Percentiles rank a stretch among this genome's conserved stretches.
Conservation (phyloP, 2,329 filamentous ascomycete genomes). For the Ceratocystis huliohia region DNA sequence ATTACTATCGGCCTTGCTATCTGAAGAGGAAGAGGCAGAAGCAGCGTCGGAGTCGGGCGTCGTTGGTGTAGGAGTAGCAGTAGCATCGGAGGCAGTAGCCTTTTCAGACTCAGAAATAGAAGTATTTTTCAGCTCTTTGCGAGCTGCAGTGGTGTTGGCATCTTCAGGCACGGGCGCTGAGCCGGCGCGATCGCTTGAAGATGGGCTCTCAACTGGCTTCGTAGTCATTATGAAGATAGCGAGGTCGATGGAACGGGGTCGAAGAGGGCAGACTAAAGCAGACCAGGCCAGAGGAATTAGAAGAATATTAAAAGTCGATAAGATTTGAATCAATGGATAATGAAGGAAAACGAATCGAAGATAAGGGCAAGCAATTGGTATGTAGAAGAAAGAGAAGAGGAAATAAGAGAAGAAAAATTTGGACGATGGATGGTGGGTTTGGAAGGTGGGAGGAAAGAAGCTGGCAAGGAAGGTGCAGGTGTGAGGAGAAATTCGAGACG, state of each 20-base stretch:
- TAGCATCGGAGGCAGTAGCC: slow-evolving; percentile 23
- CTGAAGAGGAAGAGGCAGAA: slow-evolving; percentile 26
- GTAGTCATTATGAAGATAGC: slow-evolving; percentile 32
- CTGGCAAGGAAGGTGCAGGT: slow-evolving; percentile 1
- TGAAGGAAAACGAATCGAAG: slow-evolving; percentile 16
- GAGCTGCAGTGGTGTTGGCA: slow-evolving; percentile 49
- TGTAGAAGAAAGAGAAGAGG: neutral
- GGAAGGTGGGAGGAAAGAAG: slow-evolving; percentile 9
- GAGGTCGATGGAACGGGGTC: neutral
- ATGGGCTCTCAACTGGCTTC: slow-evolving; percentile 32
- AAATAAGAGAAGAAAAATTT: slow-evolving; percentile 9
- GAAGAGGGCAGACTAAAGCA: neutral
- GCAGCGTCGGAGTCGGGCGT: slow-evolving; percentile 30
- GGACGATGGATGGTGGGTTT: neutral
- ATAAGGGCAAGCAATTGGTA: slow-evolving; percentile 2
- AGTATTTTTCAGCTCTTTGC: slow-evolving; percentile 52
- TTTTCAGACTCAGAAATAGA: slow-evolving; percentile 36
- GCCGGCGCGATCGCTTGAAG: slow-evolving; percentile 27
- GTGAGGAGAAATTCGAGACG: slow-evolving; percentile 10
- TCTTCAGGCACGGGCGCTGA: slow-evolving; percentile 35
- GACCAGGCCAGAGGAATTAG: neutral
- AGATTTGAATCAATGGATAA: slow-evolving; percentile 6
- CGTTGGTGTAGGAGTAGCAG: slow-evolving; percentile 24
- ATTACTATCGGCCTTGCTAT: slow-evolving; percentile 30
- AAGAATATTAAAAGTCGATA: slow-evolving; percentile 12